phyloP scores from a whole-genome alignment of 2,329 filamentous ascomycete genomes.

The Blumeria graminis region DNA sequence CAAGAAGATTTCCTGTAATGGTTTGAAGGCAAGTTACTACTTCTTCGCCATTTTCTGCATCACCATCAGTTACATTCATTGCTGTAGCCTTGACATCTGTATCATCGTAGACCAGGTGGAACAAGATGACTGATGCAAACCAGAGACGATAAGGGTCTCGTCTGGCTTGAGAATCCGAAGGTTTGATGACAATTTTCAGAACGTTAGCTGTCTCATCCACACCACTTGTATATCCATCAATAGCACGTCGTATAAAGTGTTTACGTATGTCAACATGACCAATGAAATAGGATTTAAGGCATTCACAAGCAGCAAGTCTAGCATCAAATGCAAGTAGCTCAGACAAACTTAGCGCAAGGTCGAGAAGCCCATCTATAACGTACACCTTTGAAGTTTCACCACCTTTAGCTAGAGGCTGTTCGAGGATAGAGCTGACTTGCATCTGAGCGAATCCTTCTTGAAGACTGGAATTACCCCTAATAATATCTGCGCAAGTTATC shows the following conservation, averaged over 20 bases:
- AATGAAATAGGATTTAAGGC: slow-evolving; percentile 78
- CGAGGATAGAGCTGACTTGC: slow-evolving; percentile 38
- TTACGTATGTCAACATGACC: slow-evolving; percentile 57
- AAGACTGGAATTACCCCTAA: slow-evolving; percentile 52
- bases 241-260: slow-evolving; percentile 72
- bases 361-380: slow-evolving; percentile 80
- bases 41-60: slow-evolving; percentile 74
- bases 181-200: slow-evolving; percentile 54
- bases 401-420: slow-evolving; percentile 15
- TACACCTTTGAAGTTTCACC: slow-evolving; percentile 37
- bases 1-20: slow-evolving; percentile 64
- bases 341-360: slow-evolving; percentile 49
- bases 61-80: slow-evolving; percentile 68
- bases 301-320: slow-evolving; percentile 65
- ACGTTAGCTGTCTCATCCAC: slow-evolving; percentile 73
- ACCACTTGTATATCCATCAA: slow-evolving; percentile 59
- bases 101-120: slow-evolving; percentile 68
- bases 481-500: slow-evolving; percentile 66
- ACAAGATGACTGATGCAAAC: slow-evolving; percentile 70
- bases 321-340: slow-evolving; percentile 49
- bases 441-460: slow-evolving; percentile 82
- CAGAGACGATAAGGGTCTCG: slow-evolving; percentile 69
- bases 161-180: slow-evolving; percentile 32
- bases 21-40: slow-evolving; percentile 85
- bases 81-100: slow-evolving; percentile 53